Evolutionary conservation across 2,329 filamentous ascomycete genomes (phyloP).

Genomic region (Didymella arachidicola): DNA sequence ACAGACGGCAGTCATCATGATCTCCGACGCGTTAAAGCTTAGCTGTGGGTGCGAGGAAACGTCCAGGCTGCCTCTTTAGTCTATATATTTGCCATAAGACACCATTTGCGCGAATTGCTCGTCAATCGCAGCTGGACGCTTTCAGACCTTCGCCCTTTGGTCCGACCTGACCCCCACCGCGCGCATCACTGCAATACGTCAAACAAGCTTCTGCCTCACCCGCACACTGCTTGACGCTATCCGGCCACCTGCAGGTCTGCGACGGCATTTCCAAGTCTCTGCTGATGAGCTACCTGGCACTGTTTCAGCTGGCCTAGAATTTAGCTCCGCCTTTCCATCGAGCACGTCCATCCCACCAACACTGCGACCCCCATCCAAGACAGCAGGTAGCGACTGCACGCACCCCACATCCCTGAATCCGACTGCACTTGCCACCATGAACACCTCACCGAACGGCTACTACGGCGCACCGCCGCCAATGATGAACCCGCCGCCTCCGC

Average conservation of each 20-base stretch:
- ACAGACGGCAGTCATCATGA: conserved; percentile 9
- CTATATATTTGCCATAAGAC: neutral
- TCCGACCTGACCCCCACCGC: conserved; percentile 13
- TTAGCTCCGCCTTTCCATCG: conserved; percentile 24
- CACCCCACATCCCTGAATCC: conserved; percentile 8
- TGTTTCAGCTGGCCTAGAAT: conserved; percentile 42
- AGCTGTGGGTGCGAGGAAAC: neutral
- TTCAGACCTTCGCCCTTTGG: conserved; percentile 14
- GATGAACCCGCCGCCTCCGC: conserved; percentile 50
- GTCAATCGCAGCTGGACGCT: neutral
- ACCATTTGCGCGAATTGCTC: conserved; percentile 4
- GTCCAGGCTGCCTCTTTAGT: neutral
- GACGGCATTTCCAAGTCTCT: conserved; percentile 34
- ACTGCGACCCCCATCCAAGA: conserved; percentile 23
- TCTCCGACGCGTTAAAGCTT: conserved; percentile 2
- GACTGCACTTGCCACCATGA: conserved; percentile 35
- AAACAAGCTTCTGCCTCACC: conserved; percentile 36
- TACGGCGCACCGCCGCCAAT: conserved; percentile 48
- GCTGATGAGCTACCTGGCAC: conserved; percentile 33
- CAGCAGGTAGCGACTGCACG: conserved; percentile 25
- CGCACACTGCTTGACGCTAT: conserved; percentile 26
- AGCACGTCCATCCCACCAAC: conserved; percentile 32
- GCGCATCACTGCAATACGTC: conserved; percentile 22
- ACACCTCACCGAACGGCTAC: conserved; percentile 44
- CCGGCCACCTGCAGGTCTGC: conserved; percentile 38